Base-by-base conservation (phyloP, 768 basidiomycete species). In the Boletus fagicola region DNA sequence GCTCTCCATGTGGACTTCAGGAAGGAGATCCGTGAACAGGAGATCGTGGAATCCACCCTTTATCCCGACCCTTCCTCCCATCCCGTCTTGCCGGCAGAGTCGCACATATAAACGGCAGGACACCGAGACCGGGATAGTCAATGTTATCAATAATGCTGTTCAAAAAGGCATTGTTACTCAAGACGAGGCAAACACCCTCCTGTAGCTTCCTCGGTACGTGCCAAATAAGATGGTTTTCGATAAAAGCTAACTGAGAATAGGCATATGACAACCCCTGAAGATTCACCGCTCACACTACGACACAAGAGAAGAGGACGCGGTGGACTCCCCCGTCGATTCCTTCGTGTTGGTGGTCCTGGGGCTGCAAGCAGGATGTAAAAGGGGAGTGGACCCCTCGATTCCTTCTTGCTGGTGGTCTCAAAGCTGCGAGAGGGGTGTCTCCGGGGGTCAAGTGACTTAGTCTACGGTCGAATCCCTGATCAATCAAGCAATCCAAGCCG, bases 11-110 rank as follows among this genome's bases (percentile, higher is more conserved):
- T 30, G 8, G 30, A 30, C 30, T 30, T 30, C 9, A 30, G 30
- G 30, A 30, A 30, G n/a, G 38, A 20, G 33, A 28, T 24, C 49
- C 12, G 44, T 24, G 35, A 18, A 24, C 56, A 51, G 24, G 42
- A 26, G 49, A 15, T 38, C 48, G 46, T 57, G 46, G 55, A 53
- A 31, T 39, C 58, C 54, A 30, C 61, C 58, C 3, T 48, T 54
- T 43, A 56, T 60, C 47, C 30, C 30, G 30, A 30, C 30, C 30
- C 30, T 6, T 30, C 30, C 54, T 6, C 60, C 56, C 18, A 50
- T 58, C 10, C 60, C 60, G 12, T 10, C 39, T 26, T 43, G 48
- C 33, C 43, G 40, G 48, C 18, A 43, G 31, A n/a, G 13, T 39
- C 40, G 18, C 20, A 35, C 48, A 5, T 51, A 33, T 26, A 56